Evolutionary conservation across 768 basidiomycete species (phyloP), one percentile per base, ranked within the genome.

Genomic region (Nevesoporus exiguus): DNA sequence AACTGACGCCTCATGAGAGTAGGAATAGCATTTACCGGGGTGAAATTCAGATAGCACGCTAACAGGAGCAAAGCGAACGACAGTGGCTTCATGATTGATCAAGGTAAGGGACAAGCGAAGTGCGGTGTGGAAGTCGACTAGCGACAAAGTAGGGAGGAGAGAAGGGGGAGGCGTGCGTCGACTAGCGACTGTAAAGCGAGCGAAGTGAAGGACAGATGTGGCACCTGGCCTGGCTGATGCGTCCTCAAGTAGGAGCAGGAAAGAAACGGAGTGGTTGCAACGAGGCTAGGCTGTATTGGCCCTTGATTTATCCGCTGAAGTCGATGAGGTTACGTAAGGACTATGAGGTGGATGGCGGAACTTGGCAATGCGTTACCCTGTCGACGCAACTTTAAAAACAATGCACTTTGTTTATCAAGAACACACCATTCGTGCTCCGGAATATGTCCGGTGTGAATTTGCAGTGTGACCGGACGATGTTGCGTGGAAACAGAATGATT

Each of bases 41-140:
- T 63, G 52, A 75, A 71, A 47, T 78, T 58, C 43, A 83, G 63
- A 54, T 87, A 59, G 68, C 75, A 79, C 58, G 78, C 76, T 55
- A 83, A 73, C 60, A 88, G 75, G 56, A 79, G 55, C 53, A 86
- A 76, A 39, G 75, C 70, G 61, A 78, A 61, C 42, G 72, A 72
- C 65, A 86, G 72, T 19, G 19, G 17, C 59, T 80, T 80, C 86
- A 89, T 88, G 59, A 62, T 70, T 43, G 17, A 37, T 49, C 19
- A 30, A 25, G 19, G 24, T 5, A 19, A 45, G 24, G 39, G 40
- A 47, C n/a, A 45, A 9, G 19, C 2, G 21, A 39, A 22, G 48
- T 36, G n/a, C 21, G 29, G 47, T 51, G 24, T 30, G 41, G 27
- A 52, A 27, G 47, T 57, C 59, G 61, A 51, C 57, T 55, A 40